phyloP scores from a whole-genome alignment of 2,329 filamentous ascomycete genomes.

The Lachnellula suecica region DNA sequence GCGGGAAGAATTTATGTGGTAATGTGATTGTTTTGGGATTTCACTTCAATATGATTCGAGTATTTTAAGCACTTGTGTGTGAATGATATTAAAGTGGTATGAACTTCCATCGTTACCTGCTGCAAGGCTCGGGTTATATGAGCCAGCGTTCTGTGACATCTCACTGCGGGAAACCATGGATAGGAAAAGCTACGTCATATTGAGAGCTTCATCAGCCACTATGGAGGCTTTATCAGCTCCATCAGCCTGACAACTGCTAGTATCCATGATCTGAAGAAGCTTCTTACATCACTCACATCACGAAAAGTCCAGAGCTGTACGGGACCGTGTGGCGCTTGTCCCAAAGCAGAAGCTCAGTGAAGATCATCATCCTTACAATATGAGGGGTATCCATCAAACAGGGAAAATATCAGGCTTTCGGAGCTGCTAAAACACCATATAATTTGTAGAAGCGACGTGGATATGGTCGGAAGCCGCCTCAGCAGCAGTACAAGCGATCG shows the following conservation, averaged over 20 bases:
- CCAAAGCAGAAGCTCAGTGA: constrained; percentile 1
- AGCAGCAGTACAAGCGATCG: neutral
- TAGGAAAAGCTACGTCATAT: constrained; percentile 16
- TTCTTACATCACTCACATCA: constrained; percentile 16
- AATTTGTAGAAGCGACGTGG: too few relatives aligned
- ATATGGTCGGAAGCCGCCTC: too few relatives aligned
- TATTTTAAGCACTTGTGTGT: neutral
- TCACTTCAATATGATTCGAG: neutral
- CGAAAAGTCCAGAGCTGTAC: neutral
- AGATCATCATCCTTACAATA: constrained; percentile 3
- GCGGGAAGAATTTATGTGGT: neutral
- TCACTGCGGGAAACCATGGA: constrained; percentile 1
- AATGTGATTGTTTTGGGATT: constrained; percentile 1
- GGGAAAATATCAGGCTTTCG: constrained; percentile 19
- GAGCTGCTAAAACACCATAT: neutral
- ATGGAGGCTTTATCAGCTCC: constrained; percentile 9
- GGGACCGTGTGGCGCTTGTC: neutral
- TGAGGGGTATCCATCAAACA: constrained; percentile 5
- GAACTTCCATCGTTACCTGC: neutral
- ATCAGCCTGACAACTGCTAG: neutral
- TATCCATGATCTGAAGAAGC: constrained; percentile 6
- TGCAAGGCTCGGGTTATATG: constrained; percentile 8
- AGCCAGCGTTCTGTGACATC: neutral
- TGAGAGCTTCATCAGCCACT: constrained; percentile 10
- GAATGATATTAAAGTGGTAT: constrained; percentile 3